Conservation (phyloP, 2,329 filamentous ascomycete genomes). For the Leptosphaerulina australis region DNA sequence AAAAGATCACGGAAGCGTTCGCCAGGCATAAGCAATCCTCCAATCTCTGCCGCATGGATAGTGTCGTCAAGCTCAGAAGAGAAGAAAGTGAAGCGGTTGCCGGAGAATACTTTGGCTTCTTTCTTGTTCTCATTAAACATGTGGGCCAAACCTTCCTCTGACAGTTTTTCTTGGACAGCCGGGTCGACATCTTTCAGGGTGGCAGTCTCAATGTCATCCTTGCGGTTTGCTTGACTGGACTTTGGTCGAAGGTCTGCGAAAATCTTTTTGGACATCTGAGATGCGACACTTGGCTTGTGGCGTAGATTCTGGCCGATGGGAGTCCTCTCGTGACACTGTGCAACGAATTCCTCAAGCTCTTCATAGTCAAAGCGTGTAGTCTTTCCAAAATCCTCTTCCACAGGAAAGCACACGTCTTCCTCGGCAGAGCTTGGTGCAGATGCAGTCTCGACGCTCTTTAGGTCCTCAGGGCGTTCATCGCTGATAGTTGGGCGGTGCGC, state of each 20-base stretch:
- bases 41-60: constrained; percentile 87
- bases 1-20: constrained; percentile 92
- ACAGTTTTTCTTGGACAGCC: constrained; percentile 54
- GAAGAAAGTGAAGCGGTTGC: constrained; percentile 94
- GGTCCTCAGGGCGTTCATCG: constrained; percentile 63
- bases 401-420: constrained; percentile 87
- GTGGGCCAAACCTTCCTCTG: constrained; percentile 46
- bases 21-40: constrained; percentile 84
- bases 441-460: constrained; percentile 65
- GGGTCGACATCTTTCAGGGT: constrained; percentile 38
- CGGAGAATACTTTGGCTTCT: constrained; percentile 53
- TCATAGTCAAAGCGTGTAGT: constrained; percentile 89
- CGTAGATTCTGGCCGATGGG: constrained; percentile 52
- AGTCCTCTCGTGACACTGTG: constrained; percentile 58
- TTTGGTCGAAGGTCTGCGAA: constrained; percentile 67
- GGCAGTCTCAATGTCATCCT: constrained; percentile 44
- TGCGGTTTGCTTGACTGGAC: constrained; percentile 42
- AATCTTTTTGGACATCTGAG: constrained; percentile 57
- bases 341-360: constrained; percentile 89
- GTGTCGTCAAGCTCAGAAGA: constrained; percentile 93
- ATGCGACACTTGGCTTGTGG: constrained; percentile 43
- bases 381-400: constrained; percentile 73
- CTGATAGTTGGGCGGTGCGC: constrained; percentile 65
- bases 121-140: constrained; percentile 41
- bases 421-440: constrained; percentile 74